A percentile compares a stretch with the other conserved stretches of the same genome.
phyloP scores from a whole-genome alignment of 2,329 filamentous ascomycete genomes.

The Golovinomyces cichoracearum region DNA sequence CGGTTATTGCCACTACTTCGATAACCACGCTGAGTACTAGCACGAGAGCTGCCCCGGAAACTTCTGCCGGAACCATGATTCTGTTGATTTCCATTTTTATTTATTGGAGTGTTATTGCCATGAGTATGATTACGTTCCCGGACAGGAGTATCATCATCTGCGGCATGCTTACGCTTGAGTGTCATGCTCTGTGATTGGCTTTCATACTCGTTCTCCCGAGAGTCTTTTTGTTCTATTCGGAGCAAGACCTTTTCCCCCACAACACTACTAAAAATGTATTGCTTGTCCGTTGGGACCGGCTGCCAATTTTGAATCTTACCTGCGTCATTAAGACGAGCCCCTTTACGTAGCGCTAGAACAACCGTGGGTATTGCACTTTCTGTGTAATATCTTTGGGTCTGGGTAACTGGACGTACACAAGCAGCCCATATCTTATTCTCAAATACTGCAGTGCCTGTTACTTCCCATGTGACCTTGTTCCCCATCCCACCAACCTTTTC shows the following conservation, averaged over 20 bases:
- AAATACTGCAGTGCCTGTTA: conserved; percentile 46
- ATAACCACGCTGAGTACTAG: conserved; percentile 18
- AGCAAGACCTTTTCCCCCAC: conserved; percentile 72
- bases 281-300: conserved; percentile 41
- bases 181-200: conserved; percentile 33
- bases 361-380: conserved; percentile 57
- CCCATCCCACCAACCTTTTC: conserved; percentile 72
- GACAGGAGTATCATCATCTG: conserved; percentile 23
- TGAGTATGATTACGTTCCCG: conserved; percentile 12
- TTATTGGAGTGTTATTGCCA: conserved; percentile 12
- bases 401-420: conserved; percentile 44
- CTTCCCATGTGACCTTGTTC: conserved; percentile 58
- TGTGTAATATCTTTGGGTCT: conserved; percentile 43
- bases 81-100: conserved; percentile 15
- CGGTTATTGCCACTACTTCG: conserved; percentile 16
- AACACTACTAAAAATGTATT: conserved; percentile 53
- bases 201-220: conserved; percentile 35
- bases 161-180: conserved; percentile 35
- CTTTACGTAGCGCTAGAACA: conserved; percentile 55
- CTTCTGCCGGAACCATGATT: conserved; percentile 13
- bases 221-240: conserved; percentile 48
- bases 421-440: conserved; percentile 77
- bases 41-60: conserved; percentile 16
- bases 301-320: conserved; percentile 65
- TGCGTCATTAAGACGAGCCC: conserved; percentile 53